Percentiles rank a stretch among this genome's conserved stretches.
These are phyloP conservation scores for Hypericum perforatum DNA, from an alignment of 345 rosid species.

Conservation along the genomic window DNA sequence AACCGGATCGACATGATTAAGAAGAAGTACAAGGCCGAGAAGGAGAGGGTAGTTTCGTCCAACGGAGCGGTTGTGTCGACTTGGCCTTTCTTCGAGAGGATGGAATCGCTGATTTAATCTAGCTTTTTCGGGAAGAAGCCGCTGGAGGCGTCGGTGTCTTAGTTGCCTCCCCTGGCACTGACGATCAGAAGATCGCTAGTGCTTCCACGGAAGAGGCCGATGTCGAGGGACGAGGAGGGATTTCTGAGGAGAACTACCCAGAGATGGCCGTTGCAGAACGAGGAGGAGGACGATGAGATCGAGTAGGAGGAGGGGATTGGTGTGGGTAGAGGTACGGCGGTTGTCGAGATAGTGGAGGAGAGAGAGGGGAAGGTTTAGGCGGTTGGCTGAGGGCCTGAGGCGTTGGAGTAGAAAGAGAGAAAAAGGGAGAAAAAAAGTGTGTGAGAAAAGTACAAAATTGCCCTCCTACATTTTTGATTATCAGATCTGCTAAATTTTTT, in stretches of 20 bases:
- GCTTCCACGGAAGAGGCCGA: constrained; percentile 59
- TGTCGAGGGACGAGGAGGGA: constrained; percentile 32
- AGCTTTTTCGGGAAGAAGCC: constrained; percentile 21
- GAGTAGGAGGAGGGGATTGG: constrained; percentile 16
- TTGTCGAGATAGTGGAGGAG: constrained; percentile 12
- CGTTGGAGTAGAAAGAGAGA: too few species aligned
- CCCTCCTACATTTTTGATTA: too few species aligned
- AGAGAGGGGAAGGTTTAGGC: constrained; percentile 19
- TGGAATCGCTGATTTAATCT: constrained; percentile 69
- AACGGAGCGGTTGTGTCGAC: constrained; percentile 12
- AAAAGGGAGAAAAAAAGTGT: too few species aligned
- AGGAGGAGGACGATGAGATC: constrained; percentile 5
- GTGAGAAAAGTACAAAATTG: too few species aligned
- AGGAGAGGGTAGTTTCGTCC: constrained; percentile 3
- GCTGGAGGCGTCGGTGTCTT: constrained; percentile 12
- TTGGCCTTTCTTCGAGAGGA: constrained; percentile 28
- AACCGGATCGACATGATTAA: too few species aligned
- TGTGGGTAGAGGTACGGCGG: constrained; percentile 18
- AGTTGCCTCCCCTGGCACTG: constrained; percentile 2
- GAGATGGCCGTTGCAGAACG: constrained; percentile 76
- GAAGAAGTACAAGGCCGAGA: constrained; percentile 8
- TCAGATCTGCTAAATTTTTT: too few species aligned
- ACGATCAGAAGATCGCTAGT: constrained; percentile 2
- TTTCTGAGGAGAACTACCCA: constrained; percentile 54
- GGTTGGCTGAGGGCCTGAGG: constrained; percentile 18